phyloP scores from a whole-genome alignment of 345 rosid species.

The Boechera stricta region DNA sequence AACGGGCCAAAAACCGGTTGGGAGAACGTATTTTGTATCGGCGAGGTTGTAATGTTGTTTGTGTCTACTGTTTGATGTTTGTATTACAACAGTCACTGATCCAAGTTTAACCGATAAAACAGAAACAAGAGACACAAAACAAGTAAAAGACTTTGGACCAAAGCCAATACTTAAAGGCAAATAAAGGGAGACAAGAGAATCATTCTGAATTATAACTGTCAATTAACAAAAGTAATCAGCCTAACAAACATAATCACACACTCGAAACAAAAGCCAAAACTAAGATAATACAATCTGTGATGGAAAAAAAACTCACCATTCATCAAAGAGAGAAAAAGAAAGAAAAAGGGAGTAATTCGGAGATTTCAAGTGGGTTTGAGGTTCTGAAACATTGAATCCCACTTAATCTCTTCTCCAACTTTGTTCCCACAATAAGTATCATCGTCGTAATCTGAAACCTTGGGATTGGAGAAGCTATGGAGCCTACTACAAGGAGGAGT shows the following conservation, averaged over 20 bases:
- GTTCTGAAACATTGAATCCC: conserved; percentile 96
- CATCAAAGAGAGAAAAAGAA: neutral
- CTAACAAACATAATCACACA: conserved; percentile 12
- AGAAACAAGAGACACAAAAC: neutral
- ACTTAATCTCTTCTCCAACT: conserved; percentile 67
- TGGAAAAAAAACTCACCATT: neutral
- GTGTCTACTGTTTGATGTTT: conserved; percentile 15
- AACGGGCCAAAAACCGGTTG: conserved; percentile 15
- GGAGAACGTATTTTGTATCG: neutral
- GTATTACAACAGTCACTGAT: neutral
- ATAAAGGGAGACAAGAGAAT: neutral
- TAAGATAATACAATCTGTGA: neutral
- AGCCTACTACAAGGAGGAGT: conserved; percentile 48
- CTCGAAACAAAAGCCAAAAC: neutral
- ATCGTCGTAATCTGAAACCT: conserved; percentile 46
- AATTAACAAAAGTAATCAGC: neutral
- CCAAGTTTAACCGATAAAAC: neutral
- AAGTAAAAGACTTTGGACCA: neutral
- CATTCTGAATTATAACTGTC: neutral
- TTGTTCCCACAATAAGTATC: conserved; percentile 43
- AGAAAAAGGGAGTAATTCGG: neutral
- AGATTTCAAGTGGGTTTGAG: conserved; percentile 77
- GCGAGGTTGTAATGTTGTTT: conserved; percentile 17
- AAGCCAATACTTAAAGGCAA: neutral
- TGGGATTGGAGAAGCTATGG: conserved; percentile 58